phyloP scores from a whole-genome alignment of 176 grass and related monocot species.

The Raddia guianensis region DNA sequence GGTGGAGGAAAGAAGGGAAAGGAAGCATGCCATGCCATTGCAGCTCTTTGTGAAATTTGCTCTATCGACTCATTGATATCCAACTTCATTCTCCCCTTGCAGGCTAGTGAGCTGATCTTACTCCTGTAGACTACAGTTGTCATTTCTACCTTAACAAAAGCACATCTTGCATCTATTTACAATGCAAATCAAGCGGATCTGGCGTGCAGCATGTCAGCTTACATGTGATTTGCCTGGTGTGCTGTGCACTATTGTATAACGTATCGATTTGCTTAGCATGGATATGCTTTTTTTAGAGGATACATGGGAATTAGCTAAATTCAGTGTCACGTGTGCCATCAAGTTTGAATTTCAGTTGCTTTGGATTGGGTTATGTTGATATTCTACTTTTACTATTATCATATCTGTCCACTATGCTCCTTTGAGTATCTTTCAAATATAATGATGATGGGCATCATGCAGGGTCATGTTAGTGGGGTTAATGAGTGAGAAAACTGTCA shows the following conservation, averaged over 20 bases:
- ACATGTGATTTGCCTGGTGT: conserved; percentile 6
- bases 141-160: neutral
- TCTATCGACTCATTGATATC: conserved; percentile 95
- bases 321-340: neutral
- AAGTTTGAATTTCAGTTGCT: conserved; percentile 21
- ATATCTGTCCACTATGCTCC: neutral
- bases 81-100: conserved; percentile 84
- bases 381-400: neutral
- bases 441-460: neutral
- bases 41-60: conserved; percentile 75
- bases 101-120: conserved; percentile 55
- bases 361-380: neutral
- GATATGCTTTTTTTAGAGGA: neutral
- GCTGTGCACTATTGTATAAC: neutral
- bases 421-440: conserved; percentile 2
- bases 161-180: conserved; percentile 1
- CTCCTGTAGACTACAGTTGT: conserved; percentile 1
- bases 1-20: conserved; percentile 73
- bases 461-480: neutral
- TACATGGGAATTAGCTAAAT: conserved; percentile 25
- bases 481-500: conserved; percentile 2
- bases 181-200: conserved; percentile 26
- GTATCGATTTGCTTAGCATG: conserved; percentile 4
- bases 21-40: conserved; percentile 88
- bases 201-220: conserved; percentile 13